Evolutionary conservation across 805 yeast genomes (phyloP), one percentile per base, ranked within the genome.

Genomic region (Starmerella asiatica): DNA sequence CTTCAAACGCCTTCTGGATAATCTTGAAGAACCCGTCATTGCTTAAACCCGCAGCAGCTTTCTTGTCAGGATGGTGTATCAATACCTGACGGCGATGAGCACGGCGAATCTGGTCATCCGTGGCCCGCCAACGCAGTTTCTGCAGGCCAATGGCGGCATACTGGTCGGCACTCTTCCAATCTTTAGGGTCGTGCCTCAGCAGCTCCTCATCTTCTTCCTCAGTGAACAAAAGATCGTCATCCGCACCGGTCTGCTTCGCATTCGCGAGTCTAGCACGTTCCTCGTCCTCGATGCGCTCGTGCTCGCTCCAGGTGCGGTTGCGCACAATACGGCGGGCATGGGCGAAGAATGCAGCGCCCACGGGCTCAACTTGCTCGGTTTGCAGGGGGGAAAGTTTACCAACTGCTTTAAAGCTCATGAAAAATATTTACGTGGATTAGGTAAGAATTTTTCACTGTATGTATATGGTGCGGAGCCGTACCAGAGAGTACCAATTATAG

Each of bases 291-390:
- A 85, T 67, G 61, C 80, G 78, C 67, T 91, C 98, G 57, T 74
- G 91, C 65, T 91, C 97, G 40, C 96, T 84, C 94, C 96, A 91
- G 36, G 97, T 84, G 67, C 93, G 95, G 61, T 94, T 94, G 66
- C 94, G 77, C 54, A 86, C 70, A 39, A 93, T 74, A 70, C 98
- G 81, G 52, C 94, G 76, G 43, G 97, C 97, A 58, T 91, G 98
- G 38, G 95, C 95, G 54, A 91, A 68, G 68, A 86, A 91, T 59
- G 73, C 81, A 47, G 93, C 88, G 42, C 98, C 98, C 51, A 88
- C 95, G 29, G 98, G 97, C 67, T 91, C 98, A 47, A 86, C 69
- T 44, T 88, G 78, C 61, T 94, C 63, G 49, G 52, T 53, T 26
- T 53, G 50, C 20, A 61, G 57, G 14, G 57, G 48, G n/a, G 56